Evolutionary conservation across 164 flowering plant species (phyloP), one percentile per base, ranked within the genome.

Genomic region (Kalanchoe fedtschenkoi): DNA sequence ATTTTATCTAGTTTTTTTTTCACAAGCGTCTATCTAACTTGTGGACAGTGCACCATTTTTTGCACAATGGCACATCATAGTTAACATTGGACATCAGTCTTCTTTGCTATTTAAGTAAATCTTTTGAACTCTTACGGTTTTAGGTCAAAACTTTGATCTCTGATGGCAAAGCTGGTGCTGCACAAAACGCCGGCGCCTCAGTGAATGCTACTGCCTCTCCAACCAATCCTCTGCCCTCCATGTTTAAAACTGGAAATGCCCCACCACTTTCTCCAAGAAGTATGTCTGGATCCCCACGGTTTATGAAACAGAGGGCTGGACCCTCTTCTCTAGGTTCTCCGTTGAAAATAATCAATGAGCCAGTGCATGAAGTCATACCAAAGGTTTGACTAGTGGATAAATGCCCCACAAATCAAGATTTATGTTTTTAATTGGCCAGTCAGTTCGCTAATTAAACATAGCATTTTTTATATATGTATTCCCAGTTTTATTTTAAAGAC

Each of bases 261-360:
- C 98, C 98, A 26, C 98, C 98, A 57, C 89, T 91, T 65, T 89
- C 98, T 55, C 98, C 98, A 15, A 76, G 95, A 67, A 89, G 92
- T 61, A 66, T 81, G 60, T 78, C 92, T 63, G 95, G 91, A 64
- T 91, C 98, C 30, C 96, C 98, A 1, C 92, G 96, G 47, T 24
- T 73, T 58, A 69, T 74, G 72, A 89, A 83, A 70, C 91, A 77
- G 65, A 77, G 86, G 65, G 70, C 72, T 37, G 85, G 85, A 24
- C 91, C 86, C 58, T 87, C 95, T 67, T 65, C 78, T 38, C 69
- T 87, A 47, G 80, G 86, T 53, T 86, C 95, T 74, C 96, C 96
- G 7, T 63, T 91, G 56, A 87, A 84, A 75, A 63, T 89, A 71
- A 82, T 78, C 57, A 81, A 72, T 51, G 93, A 84, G 66, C 89